phyloP scores from a whole-genome alignment of 1,139 yeast genomes.

The Candida sp. region DNA sequence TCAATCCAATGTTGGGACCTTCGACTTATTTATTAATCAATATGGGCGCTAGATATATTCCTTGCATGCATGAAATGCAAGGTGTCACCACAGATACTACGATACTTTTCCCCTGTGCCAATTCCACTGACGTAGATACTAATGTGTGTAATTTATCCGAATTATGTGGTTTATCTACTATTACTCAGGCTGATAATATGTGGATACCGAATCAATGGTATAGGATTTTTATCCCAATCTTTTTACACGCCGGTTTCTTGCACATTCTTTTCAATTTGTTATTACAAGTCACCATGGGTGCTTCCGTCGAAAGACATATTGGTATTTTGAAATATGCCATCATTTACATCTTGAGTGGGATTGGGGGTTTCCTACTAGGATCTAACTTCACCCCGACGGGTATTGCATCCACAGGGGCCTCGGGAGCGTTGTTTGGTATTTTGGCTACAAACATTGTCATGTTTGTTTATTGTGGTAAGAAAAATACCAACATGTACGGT shows the following conservation, averaged over 20 bases:
- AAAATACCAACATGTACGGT: slow-evolving; percentile 43
- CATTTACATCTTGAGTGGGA: slow-evolving; percentile 61
- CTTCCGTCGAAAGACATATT: slow-evolving; percentile 56
- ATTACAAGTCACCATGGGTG: slow-evolving; percentile 61
- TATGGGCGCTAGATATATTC: slow-evolving; percentile 71
- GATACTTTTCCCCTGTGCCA: slow-evolving; percentile 64
- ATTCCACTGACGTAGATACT: slow-evolving; percentile 54
- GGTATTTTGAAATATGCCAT: slow-evolving; percentile 56
- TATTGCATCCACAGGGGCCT: slow-evolving; percentile 68
- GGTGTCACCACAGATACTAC: slow-evolving; percentile 49
- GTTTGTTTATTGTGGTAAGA: slow-evolving; percentile 52
- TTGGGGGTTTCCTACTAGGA: slow-evolving; percentile 67
- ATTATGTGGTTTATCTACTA: slow-evolving; percentile 61
- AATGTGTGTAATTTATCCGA: slow-evolving; percentile 56
- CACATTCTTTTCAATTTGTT: slow-evolving; percentile 66
- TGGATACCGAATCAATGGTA: slow-evolving; percentile 65
- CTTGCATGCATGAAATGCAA: slow-evolving; percentile 61
- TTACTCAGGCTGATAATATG: slow-evolving; percentile 24
- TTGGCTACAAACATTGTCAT: slow-evolving; percentile 61
- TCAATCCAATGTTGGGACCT: slow-evolving; percentile 85
- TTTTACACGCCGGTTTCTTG: slow-evolving; percentile 71
- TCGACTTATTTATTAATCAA: slow-evolving; percentile 63
- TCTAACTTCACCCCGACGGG: slow-evolving; percentile 73
- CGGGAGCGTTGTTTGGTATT: slow-evolving; percentile 73
- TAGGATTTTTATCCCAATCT: slow-evolving; percentile 67